Evolutionary conservation across 257 asterid genomes (phyloP).

Genomic region (Nicotiana undulata): DNA sequence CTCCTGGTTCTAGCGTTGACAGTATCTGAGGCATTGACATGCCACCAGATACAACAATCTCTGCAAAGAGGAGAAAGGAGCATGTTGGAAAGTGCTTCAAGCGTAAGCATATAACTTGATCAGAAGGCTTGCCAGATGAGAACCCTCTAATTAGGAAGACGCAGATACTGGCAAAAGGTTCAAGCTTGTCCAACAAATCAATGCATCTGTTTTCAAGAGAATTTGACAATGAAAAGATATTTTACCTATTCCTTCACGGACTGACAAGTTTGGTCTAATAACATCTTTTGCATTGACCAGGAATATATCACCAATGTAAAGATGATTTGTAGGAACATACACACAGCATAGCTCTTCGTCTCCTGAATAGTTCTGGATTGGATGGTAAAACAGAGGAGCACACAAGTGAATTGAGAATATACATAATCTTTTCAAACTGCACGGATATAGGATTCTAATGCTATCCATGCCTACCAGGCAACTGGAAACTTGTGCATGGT

Average conservation of each 20-base stretch:
- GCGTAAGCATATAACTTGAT: neutral
- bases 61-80: constrained; percentile 17
- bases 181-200: neutral
- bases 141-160: neutral
- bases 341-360: constrained; percentile 49
- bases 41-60: constrained; percentile 49
- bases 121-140: neutral
- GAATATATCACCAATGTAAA: constrained; percentile 47
- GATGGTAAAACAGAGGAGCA: neutral
- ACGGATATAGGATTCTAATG: neutral
- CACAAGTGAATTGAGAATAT: neutral
- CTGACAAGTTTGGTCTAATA: constrained; percentile 46
- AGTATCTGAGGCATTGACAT: constrained; percentile 49
- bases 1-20: constrained; percentile 29
- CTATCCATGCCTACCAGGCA: neutral
- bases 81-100: neutral
- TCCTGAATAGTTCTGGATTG: constrained; percentile 33
- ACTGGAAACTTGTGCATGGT: neutral
- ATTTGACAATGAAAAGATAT: neutral
- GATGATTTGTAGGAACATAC: constrained; percentile 49
- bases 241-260: constrained; percentile 53
- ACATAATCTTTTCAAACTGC: neutral
- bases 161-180: neutral
- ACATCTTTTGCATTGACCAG: constrained; percentile 41
- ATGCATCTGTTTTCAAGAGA: neutral